Evolutionary conservation across 129 eudicot genomes (phyloP), one percentile per base, ranked within the genome.

Genomic region (Kitagawia praeruptora): DNA sequence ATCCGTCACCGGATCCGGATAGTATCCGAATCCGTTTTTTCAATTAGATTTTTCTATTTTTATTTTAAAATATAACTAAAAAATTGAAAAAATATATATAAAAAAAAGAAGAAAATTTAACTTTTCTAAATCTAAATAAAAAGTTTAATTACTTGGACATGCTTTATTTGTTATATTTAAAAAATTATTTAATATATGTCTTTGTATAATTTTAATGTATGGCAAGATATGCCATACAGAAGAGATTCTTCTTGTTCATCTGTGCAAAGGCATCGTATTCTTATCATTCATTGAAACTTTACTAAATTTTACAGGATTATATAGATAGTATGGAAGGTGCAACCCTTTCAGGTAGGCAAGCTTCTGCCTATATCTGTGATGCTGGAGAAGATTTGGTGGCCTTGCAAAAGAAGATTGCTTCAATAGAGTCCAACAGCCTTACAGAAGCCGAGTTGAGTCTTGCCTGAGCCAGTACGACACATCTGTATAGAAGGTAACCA

Each of bases 321-420:
- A 94, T 94, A 70, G 98, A 94, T 85, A 91, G 97, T 89, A 94
- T 94, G 98, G 98, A 94, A 82, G 98, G 97, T 4, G 98, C 98
- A 39, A 94, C 98, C 48, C 89, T 94, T 46, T 94, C 97, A 16
- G 98, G 98, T 23, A 87, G 98, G 80, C 98, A 94, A 85, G 93
- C 96, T 69, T 89, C 93, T 75, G 91, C 97, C 0, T 94, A 81
- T 83, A 82, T 92, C 83, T 94, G 98, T 80, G 87, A 88, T 79
- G 97, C 96, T 47, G 98, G 98, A 27, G 96, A 94, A 83, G 96
- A 91, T 25, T 80, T 94, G 80, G 87, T 83, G 56, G 89, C 89
- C 12, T 70, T 92, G 38, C 79, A 91, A 69, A 87, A 90, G 75
- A 72, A 66, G 53, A 78, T 91, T 61, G 84, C 89, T 15, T 81